Base-by-base conservation (phyloP, 2,329 filamentous ascomycete species). In the Nectriaceae sp. region DNA sequence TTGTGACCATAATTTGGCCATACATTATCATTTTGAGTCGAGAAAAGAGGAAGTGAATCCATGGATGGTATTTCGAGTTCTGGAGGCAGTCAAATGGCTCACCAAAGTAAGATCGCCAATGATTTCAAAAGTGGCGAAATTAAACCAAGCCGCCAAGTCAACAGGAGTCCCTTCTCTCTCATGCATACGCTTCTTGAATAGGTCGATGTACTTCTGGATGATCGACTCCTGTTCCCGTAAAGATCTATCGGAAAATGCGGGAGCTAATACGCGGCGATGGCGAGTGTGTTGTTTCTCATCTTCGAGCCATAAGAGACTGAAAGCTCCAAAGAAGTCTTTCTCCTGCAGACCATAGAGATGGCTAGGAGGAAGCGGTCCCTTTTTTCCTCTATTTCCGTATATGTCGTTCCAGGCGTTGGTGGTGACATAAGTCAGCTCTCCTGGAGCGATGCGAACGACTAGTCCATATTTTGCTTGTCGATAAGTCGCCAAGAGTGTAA, bases 401-500 rank as follows among this genome's bases (percentile, higher is more conserved):
- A 75, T 75, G 21, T 71, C 69, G 49, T 68, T 69, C 68, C 68
- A 74, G 3, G 68, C 69, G 8, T 64, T 48, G 3, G 64, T 35
- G 11, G 65, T 66, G 15, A 63, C 64, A 50, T 73, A 75, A 3
- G 70, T 67, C 2, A 78, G 65, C 26, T 69, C 62, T 21, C 69
- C 67, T 2, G 75, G 73, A 2, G 62, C 65, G 20, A 70, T 65
- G 2, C 75, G 70, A 11, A 78, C 64, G 3, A 76, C 63, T 33
- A 63, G 54, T 15, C 64, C 63, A 44, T 66, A 66, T 48, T 59
- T 56, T 18, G 60, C 48, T 19, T 65, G 64, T 19, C 61, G 54
- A 19, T 55, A 31, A 15, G 26, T 31, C 26, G 15, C 8, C 26
- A 8, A 31, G 26, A 8, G 26, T 31, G 26, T 10, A 31, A 15